Base-by-base conservation (phyloP, 176 grass and related monocot species). In the Carex myosuroides region DNA sequence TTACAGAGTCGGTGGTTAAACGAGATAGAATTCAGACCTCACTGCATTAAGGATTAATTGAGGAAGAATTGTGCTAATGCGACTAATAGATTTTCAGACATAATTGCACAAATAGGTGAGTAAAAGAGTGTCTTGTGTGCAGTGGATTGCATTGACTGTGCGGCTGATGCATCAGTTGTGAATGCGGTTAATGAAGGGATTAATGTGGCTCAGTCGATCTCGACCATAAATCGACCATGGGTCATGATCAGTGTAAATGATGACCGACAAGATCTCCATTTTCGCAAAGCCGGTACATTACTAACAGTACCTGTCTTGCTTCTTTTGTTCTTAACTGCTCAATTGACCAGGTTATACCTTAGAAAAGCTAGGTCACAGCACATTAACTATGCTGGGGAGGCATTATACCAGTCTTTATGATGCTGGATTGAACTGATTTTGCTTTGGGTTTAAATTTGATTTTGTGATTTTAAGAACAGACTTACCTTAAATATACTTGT, bases 91-190 rank as follows among this genome's bases (percentile, higher is more conserved):
- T 9, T 69, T 68, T 48, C 17, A 46, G 70, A 73, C 18, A 48
- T 50, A 24, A 50, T 73, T 72, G n/a, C 22, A 48, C 14, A 73
- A 50, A 20, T 50, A 10, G 8, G n/a, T 14, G 3, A 73, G 5
- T 86, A 56, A 64, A 18, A 50, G 21, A 4, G 12, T 80, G 64
- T 83, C 55, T 37, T 66, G 5, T 55, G 53, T 87, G 90, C 83
- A 95, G 95, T 98, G 86, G 93, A 95, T 88, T 98, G 96, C 82
- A 98, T 98, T 5, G 96, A 95, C 60, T 95, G 96, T 85, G 96
- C 96, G 12, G 93, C 93, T 52, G 96, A 98, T 83, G 87, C 74
- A 74, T 91, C 92, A 0, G 91, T 98, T n/a, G 91, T 98, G 6
- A 64, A 88, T 78, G 92, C 91, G n/a, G 96, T 98, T 58, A 92